phyloP scores from a whole-genome alignment of 1,284 basidiomycete genomes.

The Fomes fomentarius region DNA sequence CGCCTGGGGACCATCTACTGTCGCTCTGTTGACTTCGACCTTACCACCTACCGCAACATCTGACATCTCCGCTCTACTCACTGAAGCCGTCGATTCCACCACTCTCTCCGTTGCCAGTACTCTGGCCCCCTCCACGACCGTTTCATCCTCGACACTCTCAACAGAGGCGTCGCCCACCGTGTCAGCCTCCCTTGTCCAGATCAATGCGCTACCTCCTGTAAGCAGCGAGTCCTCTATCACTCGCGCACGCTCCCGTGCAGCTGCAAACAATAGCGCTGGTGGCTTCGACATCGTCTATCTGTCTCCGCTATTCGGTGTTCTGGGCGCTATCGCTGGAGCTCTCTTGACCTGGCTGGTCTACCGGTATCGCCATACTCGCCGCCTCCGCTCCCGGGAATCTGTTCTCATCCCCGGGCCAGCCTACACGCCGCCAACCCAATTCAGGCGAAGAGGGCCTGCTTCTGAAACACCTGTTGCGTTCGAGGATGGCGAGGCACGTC shows the following conservation, averaged over 20 bases:
- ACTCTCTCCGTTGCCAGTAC: not conserved
- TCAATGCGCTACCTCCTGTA: slow-evolving; percentile 46
- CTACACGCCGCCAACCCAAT: slow-evolving; percentile 34
- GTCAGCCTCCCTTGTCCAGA: slow-evolving; percentile 27
- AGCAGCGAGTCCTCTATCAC: slow-evolving; percentile 30
- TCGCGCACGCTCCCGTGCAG: slow-evolving; percentile 23
- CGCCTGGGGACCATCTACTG: slow-evolving; percentile 11
- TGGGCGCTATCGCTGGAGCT: slow-evolving; percentile 41
- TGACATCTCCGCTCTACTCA: not conserved
- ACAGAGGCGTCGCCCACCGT: not conserved
- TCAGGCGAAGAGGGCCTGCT: slow-evolving; percentile 1
- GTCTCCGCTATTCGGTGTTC: slow-evolving; percentile 41
- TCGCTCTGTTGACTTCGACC: not conserved
- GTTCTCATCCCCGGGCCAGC: slow-evolving; percentile 41
- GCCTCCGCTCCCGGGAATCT: slow-evolving; percentile 7
- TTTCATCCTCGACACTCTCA: not conserved
- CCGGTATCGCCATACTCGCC: slow-evolving; percentile 21
- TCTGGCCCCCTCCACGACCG: not conserved
- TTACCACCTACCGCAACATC: not conserved
- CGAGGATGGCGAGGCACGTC: slow-evolving; percentile 1
- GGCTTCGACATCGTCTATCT: slow-evolving; percentile 42
- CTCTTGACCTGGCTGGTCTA: slow-evolving; percentile 30
- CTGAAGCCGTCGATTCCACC: not conserved
- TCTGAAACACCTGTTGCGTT: not conserved
- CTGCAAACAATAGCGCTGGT: not conserved